Evolutionary conservation across 2,329 filamentous ascomycete genomes (phyloP), one percentile per base, ranked within the genome.

Genomic region (Colletotrichum lentis): DNA sequence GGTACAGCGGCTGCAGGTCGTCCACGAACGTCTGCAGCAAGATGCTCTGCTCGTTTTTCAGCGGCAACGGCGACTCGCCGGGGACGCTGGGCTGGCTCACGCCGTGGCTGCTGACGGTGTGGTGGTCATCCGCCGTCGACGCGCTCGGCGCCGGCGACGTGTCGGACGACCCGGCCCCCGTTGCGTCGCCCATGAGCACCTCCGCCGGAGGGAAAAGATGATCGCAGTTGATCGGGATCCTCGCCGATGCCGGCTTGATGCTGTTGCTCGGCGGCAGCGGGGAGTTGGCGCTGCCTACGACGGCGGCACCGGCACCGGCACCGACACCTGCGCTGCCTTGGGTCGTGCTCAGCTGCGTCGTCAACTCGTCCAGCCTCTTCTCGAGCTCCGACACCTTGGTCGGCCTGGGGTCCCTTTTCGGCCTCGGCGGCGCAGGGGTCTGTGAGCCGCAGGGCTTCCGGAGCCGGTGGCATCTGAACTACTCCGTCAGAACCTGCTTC

Each of bases 321-420:
- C 52, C 27, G 44, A 24, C 22, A 35, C 44, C 20, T 52, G 11
- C 35, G 16, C 43, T 70, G 63, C 20, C 49, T 61, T 65, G 58
- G 12, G 73, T 73, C 3, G 54, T 46, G 68, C 80, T 77, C 49
- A 85, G 77, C 57, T 82, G 80, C 1, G 80, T 81, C 3, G 82
- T 83, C 63, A 85, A 76, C 73, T 84, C 81, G 67, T 85, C 79
- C 1, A 85, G 77, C 1, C 83, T 78, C 73, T 81, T 82, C 74
- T 85, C 83, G 12, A 85, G 77, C 74, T 85, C 83, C 20, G 83
- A 80, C 47, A 85, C 83, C 54, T 83, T 77, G 20, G 82, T 85
- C 18, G 82, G 77, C 74, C 82, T 84, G 49, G 80, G 78, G 22
- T 78, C 77, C 73, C 81, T 84, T 72, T 83, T 82, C 58, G 79